Percentiles rank a stretch among this genome's conserved stretches.
These are phyloP conservation scores for Backusella luteola DNA, from an alignment of 192 early-diverging fungal species.

Conservation along the genomic window DNA sequence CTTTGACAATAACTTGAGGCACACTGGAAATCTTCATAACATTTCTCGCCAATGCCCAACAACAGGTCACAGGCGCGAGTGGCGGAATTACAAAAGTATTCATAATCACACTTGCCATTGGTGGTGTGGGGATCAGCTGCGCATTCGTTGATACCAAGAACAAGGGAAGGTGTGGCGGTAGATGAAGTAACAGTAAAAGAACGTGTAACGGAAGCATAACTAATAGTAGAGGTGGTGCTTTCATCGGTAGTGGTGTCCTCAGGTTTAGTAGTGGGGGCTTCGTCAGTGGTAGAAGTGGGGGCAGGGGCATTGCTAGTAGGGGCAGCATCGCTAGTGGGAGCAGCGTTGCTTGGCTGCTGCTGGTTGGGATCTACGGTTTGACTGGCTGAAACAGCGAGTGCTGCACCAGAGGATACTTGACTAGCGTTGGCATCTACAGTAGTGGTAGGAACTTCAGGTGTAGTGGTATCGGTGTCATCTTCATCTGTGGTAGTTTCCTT, in stretches of 20 bases:
- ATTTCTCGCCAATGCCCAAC: neutral
- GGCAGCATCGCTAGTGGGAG: neutral
- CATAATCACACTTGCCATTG: slow-evolving; percentile 14
- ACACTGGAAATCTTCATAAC: slow-evolving; percentile 27
- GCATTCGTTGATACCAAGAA: slow-evolving; percentile 15
- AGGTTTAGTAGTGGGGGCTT: neutral
- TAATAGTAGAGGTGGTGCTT: neutral
- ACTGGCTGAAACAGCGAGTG: neutral
- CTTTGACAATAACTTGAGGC: slow-evolving; percentile 5
- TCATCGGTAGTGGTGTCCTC: neutral
- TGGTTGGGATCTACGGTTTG: neutral
- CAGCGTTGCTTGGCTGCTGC: neutral
- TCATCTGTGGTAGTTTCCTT: neutral
- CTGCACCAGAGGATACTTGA: neutral
- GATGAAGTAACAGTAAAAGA: slow-evolving; percentile 20
- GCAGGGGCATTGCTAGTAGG: neutral
- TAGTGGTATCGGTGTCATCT: neutral
- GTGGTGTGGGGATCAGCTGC: neutral
- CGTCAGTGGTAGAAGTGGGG: neutral
- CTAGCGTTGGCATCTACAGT: neutral
- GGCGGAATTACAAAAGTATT: slow-evolving; percentile 20
- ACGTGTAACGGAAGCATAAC: neutral
- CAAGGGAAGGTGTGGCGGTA: slow-evolving; percentile 19
- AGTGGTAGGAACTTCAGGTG: neutral
- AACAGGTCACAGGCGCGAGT: neutral